phyloP scores from a whole-genome alignment of 495 filamentous ascomycete species.

The Aspergillus diversus region DNA sequence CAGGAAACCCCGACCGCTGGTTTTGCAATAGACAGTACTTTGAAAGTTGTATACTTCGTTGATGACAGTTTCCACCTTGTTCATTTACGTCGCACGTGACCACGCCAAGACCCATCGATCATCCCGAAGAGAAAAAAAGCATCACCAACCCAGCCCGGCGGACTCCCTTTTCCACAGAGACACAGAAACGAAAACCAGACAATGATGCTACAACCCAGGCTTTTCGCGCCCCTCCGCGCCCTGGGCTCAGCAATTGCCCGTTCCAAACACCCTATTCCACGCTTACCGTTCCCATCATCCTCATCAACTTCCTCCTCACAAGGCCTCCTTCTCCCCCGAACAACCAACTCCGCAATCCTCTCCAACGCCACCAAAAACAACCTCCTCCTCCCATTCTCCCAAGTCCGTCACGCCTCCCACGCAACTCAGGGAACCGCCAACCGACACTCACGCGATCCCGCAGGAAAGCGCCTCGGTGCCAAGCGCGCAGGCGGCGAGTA shows the following conservation, averaged over 20 bases:
- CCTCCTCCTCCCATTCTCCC: constrained; percentile 41
- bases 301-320: constrained; percentile 31
- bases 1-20: background rate
- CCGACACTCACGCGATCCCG: constrained; percentile 75
- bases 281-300: constrained; percentile 27
- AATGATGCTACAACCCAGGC: constrained; percentile 48
- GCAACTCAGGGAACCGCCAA: constrained; percentile 87
- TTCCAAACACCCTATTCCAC: constrained; percentile 29
- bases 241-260: constrained; percentile 44
- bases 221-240: constrained; percentile 44
- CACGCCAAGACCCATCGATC: constrained; percentile 30
- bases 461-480: constrained; percentile 91
- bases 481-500: constrained; percentile 92
- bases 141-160: background rate
- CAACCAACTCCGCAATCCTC: constrained; percentile 37
- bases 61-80: constrained; percentile 14
- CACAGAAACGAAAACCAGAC: constrained; percentile 19
- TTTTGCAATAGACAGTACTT: background rate
- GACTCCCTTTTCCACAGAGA: background rate
- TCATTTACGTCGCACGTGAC: constrained; percentile 26
- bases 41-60: constrained; percentile 2
- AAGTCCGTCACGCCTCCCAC: constrained; percentile 78
- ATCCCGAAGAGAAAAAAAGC: constrained; percentile 39
- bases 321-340: constrained; percentile 22
- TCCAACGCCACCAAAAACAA: constrained; percentile 32